Evolutionary conservation across 139 green algal species (phyloP), one percentile per base, ranked within the genome.

Genomic region (Ettlia oleoabundans): DNA sequence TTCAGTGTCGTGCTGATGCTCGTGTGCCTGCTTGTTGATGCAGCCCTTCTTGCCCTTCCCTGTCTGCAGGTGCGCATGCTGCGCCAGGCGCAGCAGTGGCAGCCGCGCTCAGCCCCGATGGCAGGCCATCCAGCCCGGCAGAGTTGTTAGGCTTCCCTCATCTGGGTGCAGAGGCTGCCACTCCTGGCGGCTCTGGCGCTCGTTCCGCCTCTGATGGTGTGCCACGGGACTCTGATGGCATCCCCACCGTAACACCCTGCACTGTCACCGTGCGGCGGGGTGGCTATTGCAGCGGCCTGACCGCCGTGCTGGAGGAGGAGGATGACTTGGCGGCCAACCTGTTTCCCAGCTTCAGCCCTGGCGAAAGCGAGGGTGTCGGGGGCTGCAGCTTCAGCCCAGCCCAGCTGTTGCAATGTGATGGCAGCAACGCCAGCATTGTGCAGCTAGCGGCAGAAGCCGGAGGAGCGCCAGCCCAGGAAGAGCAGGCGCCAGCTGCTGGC

Each of bases 201-300:
- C 13, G 15, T 24, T 15, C 10, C 15, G 47, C 47, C 5, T 18
- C 24, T 13, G 76, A 87, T 37, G 77, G 76, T 30, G 76, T 87
- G 40, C 65, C 37, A 1, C 64, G 83, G 2, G 65, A 83, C 63
- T 37, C 55, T 4, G 43, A 76, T 8, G 83, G 83, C 33, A 40
- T 87, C 1, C 83, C 83, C 10, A 41, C 26, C 0, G 15, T 55
- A 7, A 87, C 83, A 9, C 83, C 83, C 10, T n/a, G n/a, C 66
- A 83, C 75, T 22, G 83, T 87, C 15, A 88, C 65, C 19, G 41
- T 88, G 83, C 64, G 38, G 38, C 51, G 83, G 2, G 53, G 83
- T 28, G 75, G 47, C 52, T 28, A 51, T 18, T 24, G 47, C 65
- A 33, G 4, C 65, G 24, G 40, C 42, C 19, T 64, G n/a, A 62